A percentile compares a stretch with the other conserved stretches of the same genome.
Conservation (phyloP, 2,329 filamentous ascomycete genomes). For the Arthroderma uncinatum region DNA sequence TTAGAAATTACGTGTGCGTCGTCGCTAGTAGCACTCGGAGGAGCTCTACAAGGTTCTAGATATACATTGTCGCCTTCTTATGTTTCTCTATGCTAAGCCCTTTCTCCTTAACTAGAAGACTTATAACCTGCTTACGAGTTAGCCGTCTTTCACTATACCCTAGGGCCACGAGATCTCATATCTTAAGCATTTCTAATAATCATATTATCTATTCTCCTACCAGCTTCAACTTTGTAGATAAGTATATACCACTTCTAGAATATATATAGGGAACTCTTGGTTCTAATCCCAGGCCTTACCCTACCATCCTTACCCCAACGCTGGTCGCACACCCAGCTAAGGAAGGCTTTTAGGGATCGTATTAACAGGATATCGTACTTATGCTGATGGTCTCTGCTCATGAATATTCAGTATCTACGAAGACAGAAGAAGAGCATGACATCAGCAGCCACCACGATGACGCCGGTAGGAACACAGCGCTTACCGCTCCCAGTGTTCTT, state of each 20-base stretch:
- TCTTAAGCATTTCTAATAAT: conserved; percentile 13
- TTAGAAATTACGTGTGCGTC: conserved; percentile 15
- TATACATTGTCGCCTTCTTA: conserved; percentile 13
- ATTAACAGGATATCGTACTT: not conserved
- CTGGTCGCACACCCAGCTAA: conserved; percentile 16
- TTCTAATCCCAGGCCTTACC: conserved; percentile 10
- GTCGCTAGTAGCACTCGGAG: conserved; percentile 13
- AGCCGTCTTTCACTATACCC: too few relatives aligned
- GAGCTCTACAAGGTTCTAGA: conserved; percentile 15
- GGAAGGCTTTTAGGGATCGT: conserved; percentile 13
- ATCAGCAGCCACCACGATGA: too few relatives aligned
- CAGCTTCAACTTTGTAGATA: conserved; percentile 12
- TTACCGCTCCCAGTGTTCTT: too few relatives aligned
- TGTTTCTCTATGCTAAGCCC: conserved; percentile 12
- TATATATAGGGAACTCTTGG: not conserved
- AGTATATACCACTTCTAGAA: conserved; percentile 11
- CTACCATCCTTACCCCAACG: conserved; percentile 16
- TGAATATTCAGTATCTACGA: not conserved
- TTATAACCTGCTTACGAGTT: conserved; percentile 7
- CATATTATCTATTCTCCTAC: conserved; percentile 14
- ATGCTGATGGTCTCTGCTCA: not conserved
- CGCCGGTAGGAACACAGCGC: too few relatives aligned
- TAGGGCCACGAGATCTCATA: conserved; percentile 4
- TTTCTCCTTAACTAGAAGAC: conserved; percentile 15
- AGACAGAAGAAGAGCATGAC: too few relatives aligned